Base-by-base conservation (phyloP, 2,329 filamentous ascomycete species). In the Penicillium sp. region DNA sequence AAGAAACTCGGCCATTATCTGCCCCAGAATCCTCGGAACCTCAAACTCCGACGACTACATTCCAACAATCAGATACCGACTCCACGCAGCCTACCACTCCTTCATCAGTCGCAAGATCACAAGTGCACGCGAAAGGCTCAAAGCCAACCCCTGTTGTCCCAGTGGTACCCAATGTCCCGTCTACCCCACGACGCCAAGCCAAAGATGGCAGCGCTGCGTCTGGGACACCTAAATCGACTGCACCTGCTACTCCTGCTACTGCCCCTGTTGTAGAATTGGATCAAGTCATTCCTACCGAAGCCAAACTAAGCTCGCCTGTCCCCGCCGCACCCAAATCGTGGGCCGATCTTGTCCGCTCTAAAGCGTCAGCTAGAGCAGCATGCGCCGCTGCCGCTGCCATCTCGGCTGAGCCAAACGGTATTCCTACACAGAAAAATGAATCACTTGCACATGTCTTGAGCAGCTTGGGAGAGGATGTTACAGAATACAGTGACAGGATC, bases 361-460 rank as follows among this genome's bases (percentile, higher is more conserved):
- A 81, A 61, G 71, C 76, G 14, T 58, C 70, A 26, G 61, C 69
- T 7, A 66, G 65, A 39, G 59, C 52, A 18, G 55, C 66, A n/a
- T 63, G 73, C 13, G 63, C 69, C 23, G 47, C 47, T 5, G 62
- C 68, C 45, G 55, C 69, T 16, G 62, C 68, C 42, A 53, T 66
- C 16, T 58, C 63, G 14, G 47, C 61, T 19, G 70, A 67, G 34
- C 60, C 69, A 11, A 78, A 77, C 47, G 77, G 76, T 10, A 63
- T 79, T 26, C 62, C 70, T 10, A 72, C 77, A 13, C 70, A 76
- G 11, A 82, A 85, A 69, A 78, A 71, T 56, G 82, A 80, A 70
- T 87, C 89, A 16, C 78, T 96, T 47, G 87, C 85, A 3, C 90
- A 97, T 63, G 89, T 90, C 34, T 80, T 99, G 48, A 82, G 82